Conservation (phyloP, 2,329 filamentous ascomycete species). For the Talaromyces albobiverticillius region DNA sequence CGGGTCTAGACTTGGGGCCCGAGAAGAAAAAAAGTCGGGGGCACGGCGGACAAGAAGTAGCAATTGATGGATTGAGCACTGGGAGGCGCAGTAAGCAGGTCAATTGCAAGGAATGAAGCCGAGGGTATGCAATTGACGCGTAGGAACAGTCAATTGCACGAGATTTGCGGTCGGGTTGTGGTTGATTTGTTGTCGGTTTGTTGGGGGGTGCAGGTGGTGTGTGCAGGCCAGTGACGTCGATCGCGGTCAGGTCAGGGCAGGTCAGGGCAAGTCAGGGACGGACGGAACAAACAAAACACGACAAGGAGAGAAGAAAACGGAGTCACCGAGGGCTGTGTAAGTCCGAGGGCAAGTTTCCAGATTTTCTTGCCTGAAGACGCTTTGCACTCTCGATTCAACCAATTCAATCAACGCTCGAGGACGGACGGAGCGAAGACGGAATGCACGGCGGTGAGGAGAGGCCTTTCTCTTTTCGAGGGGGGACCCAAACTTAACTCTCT, state of each 20-base stretch:
- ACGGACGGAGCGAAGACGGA: neutral
- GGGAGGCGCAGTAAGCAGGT: neutral
- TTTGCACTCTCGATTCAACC: neutral
- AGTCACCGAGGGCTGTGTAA: no score
- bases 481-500: no score
- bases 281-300: no score
- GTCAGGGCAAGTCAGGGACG: no score
- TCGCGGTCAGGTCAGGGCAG: neutral
- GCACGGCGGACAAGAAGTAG: neutral
- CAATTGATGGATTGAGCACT: constrained; percentile 3
- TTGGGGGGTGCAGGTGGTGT: no score
- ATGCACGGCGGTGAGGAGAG: constrained; percentile 9
- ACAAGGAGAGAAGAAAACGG: no score
- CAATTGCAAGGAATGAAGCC: constrained; percentile 1
- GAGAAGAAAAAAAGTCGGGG: neutral
- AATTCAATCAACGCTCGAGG: neutral
- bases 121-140: neutral
- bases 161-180: neutral
- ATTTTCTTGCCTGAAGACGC: no score
- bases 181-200: no score
- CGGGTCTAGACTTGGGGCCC: no score
- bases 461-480: no score
- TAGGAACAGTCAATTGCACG: neutral
- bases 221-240: constrained; percentile 12
- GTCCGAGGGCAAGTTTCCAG: no score